Evolutionary conservation across 352 stramenopile species (phyloP).

Genomic region (Globisporangium splendens): DNA sequence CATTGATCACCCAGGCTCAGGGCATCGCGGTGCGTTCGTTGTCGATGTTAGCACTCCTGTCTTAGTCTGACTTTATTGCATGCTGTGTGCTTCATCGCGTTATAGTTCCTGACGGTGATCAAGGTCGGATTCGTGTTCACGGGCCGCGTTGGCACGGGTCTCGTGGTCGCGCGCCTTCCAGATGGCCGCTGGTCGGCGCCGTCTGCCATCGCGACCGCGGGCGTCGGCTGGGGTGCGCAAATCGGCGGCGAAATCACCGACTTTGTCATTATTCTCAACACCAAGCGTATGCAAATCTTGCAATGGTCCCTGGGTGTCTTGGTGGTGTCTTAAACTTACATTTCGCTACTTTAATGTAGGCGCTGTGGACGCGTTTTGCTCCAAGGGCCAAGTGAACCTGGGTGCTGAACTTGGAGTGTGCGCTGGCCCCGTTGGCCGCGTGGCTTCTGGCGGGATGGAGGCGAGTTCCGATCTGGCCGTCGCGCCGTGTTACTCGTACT

Average conservation of each 20-base stretch:
- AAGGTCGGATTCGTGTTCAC: slow-evolving; percentile 89
- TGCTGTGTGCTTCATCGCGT: slow-evolving; percentile 2
- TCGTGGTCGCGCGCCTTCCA: slow-evolving; percentile 89
- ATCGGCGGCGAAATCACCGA: slow-evolving; percentile 92
- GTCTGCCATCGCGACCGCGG: slow-evolving; percentile 91
- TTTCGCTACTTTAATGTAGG: slow-evolving; percentile 3
- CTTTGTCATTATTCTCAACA: slow-evolving; percentile 94
- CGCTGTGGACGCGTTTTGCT: slow-evolving; percentile 82
- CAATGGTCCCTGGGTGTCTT: not conserved
- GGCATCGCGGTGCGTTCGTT: slow-evolving; percentile 73
- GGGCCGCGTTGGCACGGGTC: slow-evolving; percentile 86
- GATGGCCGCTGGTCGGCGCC: slow-evolving; percentile 95
- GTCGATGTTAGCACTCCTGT: no score
- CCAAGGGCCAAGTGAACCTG: slow-evolving; percentile 87
- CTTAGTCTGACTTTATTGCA: not conserved
- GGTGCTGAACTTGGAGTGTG: slow-evolving; percentile 88
- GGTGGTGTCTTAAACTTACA: not conserved
- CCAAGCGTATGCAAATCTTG: slow-evolving; percentile 28
- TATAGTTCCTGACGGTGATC: slow-evolving; percentile 89
- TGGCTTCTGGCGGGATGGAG: slow-evolving; percentile 70
- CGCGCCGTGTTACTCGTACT: slow-evolving; percentile 91
- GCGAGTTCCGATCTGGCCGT: slow-evolving; percentile 75
- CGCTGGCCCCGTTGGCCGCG: slow-evolving; percentile 87
- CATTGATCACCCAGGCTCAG: slow-evolving; percentile 85
- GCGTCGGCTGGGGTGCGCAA: slow-evolving; percentile 88